Base-by-base conservation (phyloP, 352 stramenopile species). In the Plasmopara muralis region DNA sequence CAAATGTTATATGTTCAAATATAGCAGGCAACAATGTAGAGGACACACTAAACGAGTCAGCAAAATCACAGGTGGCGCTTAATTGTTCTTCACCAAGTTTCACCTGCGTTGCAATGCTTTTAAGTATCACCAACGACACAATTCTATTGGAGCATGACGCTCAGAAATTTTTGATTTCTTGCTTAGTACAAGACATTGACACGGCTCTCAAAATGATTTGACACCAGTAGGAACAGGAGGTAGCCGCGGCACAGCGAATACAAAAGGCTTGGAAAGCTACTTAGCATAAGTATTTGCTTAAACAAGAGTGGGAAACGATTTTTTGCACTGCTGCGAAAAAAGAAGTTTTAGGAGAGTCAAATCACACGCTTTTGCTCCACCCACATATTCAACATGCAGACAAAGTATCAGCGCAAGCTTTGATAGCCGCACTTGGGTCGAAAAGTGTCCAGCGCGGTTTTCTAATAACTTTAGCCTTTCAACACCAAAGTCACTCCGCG, bases 21-120 rank as follows among this genome's bases (percentile, higher is more conserved):
- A 9, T 2, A 9, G 9, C 29, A 37, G 39, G 43, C 35, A 2
- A 6, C 28, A 12, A 2, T 12, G 35, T 34, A 38, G 12, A 16
- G 3, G n/a, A 50, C 3, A 20, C 38, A 43, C 15, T 33, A 2
- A 29, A 56, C 2, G 37, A 29, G 8, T 47, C 39, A 15, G 9
- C n/a, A 12, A 57, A 45, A 45, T 39, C 31, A 42, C 31, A 38
- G 20, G 4, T 29, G n/a, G 18, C n/a, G 35, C 15, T 14, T 5
- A 18, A 51, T 38, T 43, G 45, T 9, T 6, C 41, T 12, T 46
- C 30, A 15, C 47, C 50, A 0, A 83, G 61, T 47, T 83, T 83
- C 42, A 57, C 66, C 5, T 75, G 64, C 25, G 61, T 61, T 5
- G 68, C 72, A 12, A 75, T 79, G 66, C 49, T 69, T 37, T 43